A percentile compares a stretch with the other conserved stretches of the same genome.
These are phyloP conservation scores for Ilyonectria sp. DNA, from an alignment of 2,329 filamentous ascomycete species.

Conservation along the genomic window DNA sequence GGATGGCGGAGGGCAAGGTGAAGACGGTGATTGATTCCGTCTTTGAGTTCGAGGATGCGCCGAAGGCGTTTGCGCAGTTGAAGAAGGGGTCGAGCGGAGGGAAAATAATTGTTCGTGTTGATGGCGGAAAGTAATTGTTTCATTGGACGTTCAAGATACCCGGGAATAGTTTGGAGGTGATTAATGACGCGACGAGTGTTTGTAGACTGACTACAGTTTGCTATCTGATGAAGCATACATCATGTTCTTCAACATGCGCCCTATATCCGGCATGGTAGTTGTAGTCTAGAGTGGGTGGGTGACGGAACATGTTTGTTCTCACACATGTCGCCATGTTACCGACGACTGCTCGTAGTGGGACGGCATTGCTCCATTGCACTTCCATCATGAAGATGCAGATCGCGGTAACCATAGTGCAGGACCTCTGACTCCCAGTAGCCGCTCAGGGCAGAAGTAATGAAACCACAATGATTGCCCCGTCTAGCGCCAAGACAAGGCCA, in stretches of 20 bases:
- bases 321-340: neutral
- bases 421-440: neutral
- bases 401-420: neutral
- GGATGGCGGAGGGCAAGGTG: slow-evolving; percentile 72
- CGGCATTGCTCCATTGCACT: neutral
- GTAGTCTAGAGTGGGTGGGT: neutral
- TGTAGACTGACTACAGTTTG: neutral
- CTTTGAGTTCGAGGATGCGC: slow-evolving; percentile 70
- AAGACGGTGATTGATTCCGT: slow-evolving; percentile 68
- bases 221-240: neutral
- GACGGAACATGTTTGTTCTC: neutral
- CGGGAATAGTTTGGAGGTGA: neutral
- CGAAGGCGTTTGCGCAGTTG: slow-evolving; percentile 70
- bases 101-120: slow-evolving; percentile 67
- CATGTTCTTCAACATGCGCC: neutral
- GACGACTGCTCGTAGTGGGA: neutral
- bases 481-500: neutral
- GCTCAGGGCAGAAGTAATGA: neutral
- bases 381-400: neutral
- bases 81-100: slow-evolving; percentile 72
- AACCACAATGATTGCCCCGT: no score
- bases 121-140: slow-evolving; percentile 19
- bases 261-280: neutral
- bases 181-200: neutral
- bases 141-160: slow-evolving; percentile 24